These are phyloP conservation scores for Capronia americana DNA, from an alignment of 2,329 filamentous ascomycete genomes.

Conservation along the genomic window DNA sequence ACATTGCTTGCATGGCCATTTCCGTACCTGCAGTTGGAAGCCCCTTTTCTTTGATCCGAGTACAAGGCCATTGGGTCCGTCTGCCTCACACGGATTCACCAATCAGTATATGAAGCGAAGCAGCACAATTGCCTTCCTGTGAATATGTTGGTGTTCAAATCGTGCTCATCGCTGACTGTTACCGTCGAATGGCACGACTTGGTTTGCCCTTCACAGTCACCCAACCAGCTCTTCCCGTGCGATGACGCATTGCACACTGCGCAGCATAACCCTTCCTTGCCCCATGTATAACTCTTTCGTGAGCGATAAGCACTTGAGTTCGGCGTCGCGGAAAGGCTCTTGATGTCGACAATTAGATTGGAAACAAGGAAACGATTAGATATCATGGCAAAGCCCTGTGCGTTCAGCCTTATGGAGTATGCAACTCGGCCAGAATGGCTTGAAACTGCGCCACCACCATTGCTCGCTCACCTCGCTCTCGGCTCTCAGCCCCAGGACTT, in stretches of 20 bases:
- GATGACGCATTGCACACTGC: not conserved
- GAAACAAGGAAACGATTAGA: not conserved
- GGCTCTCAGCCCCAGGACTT: not conserved
- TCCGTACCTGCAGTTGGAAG: slow-evolving; percentile 12
- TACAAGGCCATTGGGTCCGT: not conserved
- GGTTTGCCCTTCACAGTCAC: not conserved
- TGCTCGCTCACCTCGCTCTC: not conserved
- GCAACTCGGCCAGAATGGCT: not conserved
- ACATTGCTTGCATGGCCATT: slow-evolving; percentile 16
- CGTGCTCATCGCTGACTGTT: not conserved
- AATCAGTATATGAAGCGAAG: not conserved
- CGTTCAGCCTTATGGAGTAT: not conserved
- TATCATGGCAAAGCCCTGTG: not conserved
- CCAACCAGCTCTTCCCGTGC: not conserved
- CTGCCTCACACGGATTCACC: not conserved
- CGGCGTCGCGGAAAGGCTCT: not conserved
- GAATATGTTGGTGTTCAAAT: not conserved
- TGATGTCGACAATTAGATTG: not conserved
- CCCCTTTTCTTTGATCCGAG: not conserved
- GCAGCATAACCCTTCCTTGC: not conserved
- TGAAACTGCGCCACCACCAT: not conserved
- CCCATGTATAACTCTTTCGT: not conserved
- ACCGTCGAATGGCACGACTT: not conserved
- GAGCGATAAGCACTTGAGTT: not conserved
- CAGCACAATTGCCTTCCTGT: not conserved